Base-by-base conservation (phyloP, 2,329 filamentous ascomycete species). In the Domatiomyces catenatus region DNA sequence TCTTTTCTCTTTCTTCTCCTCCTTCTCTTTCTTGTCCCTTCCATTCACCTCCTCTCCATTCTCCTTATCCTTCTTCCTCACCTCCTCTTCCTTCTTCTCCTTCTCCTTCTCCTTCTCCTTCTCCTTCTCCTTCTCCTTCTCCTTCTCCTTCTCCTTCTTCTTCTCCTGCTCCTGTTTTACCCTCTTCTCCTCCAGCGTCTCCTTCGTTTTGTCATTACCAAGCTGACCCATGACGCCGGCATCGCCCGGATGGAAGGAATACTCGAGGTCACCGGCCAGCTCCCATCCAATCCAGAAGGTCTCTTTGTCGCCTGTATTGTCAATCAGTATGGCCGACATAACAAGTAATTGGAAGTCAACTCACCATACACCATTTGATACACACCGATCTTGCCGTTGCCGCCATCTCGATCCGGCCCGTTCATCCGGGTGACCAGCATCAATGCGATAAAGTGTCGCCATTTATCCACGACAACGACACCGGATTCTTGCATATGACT, bases 271-370 rank as follows among this genome's bases (percentile, higher is more conserved):
- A 3, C 67, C 69, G 17, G 65, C 67, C 12, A 73, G 64, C 51
- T 72, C 66, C 63, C 69, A 73, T n/a, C 68, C 67, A 2, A 73
- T 63, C 71, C 71, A 73, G 62, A 71, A 73, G 1, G 70, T 73
- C 53, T 73, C 71, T 54, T 73, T 73, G 58, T 73, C 70, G 44
- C 70, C 69, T 69, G 55, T 19, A 45, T 24, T 26, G 7, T 19
- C 28, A 18, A 48, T 44, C 46, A 46, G 39, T 32, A 17, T 32
- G 42, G 26, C 18, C 10, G 1, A 46, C 26, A 47, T 3, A 2
- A 39, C 28, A 28, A 48, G 5, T 5, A 39, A 10, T 20, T 17
- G 32, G 15, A 49, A 36, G 22, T 19, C 15, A 39, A 60, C 63
- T 55, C 56, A 69, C 65, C 69, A 50, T 70, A 71, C 32, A 72